Base-by-base conservation (phyloP, 352 stramenopile species). In the Phytophthora ohioensis region DNA sequence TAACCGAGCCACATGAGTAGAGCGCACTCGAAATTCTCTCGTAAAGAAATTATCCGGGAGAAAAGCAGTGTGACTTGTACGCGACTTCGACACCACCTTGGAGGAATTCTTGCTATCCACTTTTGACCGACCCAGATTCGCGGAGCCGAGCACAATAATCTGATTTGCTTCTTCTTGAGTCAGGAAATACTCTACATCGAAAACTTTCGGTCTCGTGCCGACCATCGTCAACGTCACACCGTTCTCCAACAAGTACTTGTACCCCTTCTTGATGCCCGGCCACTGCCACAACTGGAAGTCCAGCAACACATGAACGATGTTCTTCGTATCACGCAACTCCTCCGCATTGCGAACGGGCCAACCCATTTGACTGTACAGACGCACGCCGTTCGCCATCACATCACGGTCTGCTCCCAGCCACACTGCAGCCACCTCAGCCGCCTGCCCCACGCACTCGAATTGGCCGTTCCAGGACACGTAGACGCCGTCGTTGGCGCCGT, bases 211-310 rank as follows among this genome's bases (percentile, higher is more conserved):
- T 0, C 59, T 72, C 2, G 84, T 64, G 0, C 84, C 82, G 2
- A 93, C 82, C 3, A 73, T 95, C 43, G 77, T 93, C 56, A 95
- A 73, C 67, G 70, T 79, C 47, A 92, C 81, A 52, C 82, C 84
- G 42, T 91, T 76, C 32, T 92, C 85, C n/a, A 95, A 57, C 34
- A 77, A 60, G 69, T 92, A 94, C 66, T 81, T 82, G 80, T 94
- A 71, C 13, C 88, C 88, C 49, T 90, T 88, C 67, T 90, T 76
- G 64, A 95, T 93, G 45, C 86, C 88, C 0, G 88, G 88, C 88
- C 88, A 95, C 11, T 90, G 75, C 88, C 88, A 95, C 57, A 92
- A 59, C 71, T 95, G 88, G 70, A 92, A 94, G 59, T 95, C 86
- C 54, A 95, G 57, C 64, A 95, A 55, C 31, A 95, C 75, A 51